Evolutionary conservation across 805 yeast species (phyloP), one percentile per base, ranked within the genome.

Genomic region (Priceomyces castillae): DNA sequence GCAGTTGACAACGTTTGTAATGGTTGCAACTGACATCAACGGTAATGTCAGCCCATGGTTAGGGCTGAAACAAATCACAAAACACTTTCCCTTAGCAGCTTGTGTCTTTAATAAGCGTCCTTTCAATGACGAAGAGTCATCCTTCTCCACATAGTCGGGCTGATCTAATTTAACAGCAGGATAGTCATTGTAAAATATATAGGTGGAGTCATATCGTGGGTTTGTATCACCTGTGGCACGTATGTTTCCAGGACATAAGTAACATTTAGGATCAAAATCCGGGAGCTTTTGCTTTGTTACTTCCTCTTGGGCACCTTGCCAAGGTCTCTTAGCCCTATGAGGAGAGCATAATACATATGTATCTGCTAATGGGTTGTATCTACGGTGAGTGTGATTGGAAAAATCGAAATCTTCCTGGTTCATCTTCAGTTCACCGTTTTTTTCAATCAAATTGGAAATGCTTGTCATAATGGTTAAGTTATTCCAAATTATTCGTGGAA

Each of bases 291-390:
- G 69, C 36, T 60, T 67, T 41, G 59, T 53, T 12, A 71, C 59
- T 28, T 67, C 69, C 57, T 84, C 90, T 49, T 80, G 73, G 48
- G 81, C 86, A 30, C 90, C 90, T 59, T 80, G 85, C 90, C 90
- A 84, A 16, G 92, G 90, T 51, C 92, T 71, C 60, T 82, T 81
- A 23, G 89, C 79, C 44, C 90, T 69, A 56, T 84, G 92, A 4
- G 92, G 90, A 12, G 89, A 82, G 40, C 84, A 84, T 40, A 84
- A 68, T 19, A 84, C 80, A 79, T 83, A 82, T n/a, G 75, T 62
- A 41, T 78, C 77, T n/a, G 84, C 73, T 48, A 84, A 71, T 3
- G 88, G 89, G 53, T 84, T 84, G 62, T 69, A 79, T 39, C 92
- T 73, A 50, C 88, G 76, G 56, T 84, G 90, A 1, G 87, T 77